Evolutionary conservation across 2,329 filamentous ascomycete genomes (phyloP), one percentile per base, ranked within the genome.

Genomic region (Drechslerella stenobrocha): DNA sequence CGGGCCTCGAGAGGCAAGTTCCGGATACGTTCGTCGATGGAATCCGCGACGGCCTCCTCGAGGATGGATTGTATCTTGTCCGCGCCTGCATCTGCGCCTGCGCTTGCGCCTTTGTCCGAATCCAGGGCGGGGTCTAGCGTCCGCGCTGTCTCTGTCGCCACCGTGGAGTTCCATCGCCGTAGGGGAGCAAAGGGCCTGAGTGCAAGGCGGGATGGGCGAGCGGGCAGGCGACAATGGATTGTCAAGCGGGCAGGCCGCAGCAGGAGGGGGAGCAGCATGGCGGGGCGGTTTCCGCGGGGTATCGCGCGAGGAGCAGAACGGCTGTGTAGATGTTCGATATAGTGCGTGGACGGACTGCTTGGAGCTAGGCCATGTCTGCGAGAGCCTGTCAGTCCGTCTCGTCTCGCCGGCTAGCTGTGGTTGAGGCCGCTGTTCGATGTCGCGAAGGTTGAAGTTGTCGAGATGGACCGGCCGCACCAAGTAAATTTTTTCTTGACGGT

Each of bases 1-100:
- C 74, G 72, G 72, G 78, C 80, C 80, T 81, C 79, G 79, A 70
- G 73, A 77, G 77, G 80, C 78, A 80, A 78, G 73, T 70, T 70
- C 57, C 47, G 47, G 45, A 72, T 69, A 72, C 56, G 67, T 73
- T 75, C 72, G 61, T 69, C 71, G 72, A 73, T 57, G 11, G 48
- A 28, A 57, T 40, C 57, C 34, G 56, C 52, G 50, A 34, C 45
- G 47, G 53, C 51, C 55, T 66, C 58, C 45, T 26, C 15, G 59
- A 48, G 57, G 60, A 55, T n/a, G n/a, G n/a, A n/a, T n/a, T n/a
- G n/a, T n/a, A n/a, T 61, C 46, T 66, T 34, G 50, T 61, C 61
- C 58, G 52, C 28, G 44, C 13, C 26, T 13, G 24, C 22, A 0
- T 9, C 53, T 20, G 22, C 5, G 4, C 40, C 23, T 45, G 26